A percentile compares a stretch with the other conserved stretches of the same genome.
These are phyloP conservation scores for Saxophila tyrrhenica DNA, from an alignment of 495 filamentous ascomycete genomes.

Conservation along the genomic window DNA sequence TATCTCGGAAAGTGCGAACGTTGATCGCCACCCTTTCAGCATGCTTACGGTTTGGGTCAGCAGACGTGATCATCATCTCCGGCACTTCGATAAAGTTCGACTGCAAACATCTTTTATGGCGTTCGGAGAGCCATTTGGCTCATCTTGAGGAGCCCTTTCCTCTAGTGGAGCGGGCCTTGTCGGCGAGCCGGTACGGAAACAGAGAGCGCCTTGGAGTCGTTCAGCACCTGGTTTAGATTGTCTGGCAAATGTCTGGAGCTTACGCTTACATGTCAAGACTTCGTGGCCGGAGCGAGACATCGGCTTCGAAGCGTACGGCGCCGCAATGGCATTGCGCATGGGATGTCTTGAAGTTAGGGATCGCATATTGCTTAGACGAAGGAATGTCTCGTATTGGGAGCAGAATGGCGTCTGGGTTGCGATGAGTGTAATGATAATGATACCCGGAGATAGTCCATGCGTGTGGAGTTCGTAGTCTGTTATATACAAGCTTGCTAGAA, in stretches of 20 bases:
- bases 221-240: neutral
- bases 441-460: neutral
- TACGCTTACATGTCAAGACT: neutral
- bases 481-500: too few relatives aligned
- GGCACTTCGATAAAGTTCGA: too few relatives aligned
- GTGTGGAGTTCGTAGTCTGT: neutral
- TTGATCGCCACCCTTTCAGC: neutral
- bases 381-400: neutral
- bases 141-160: neutral
- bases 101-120: neutral
- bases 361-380: neutral
- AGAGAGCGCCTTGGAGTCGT: neutral
- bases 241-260: neutral
- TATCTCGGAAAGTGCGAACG: neutral
- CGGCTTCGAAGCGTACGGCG: neutral
- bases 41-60: neutral
- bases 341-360: neutral
- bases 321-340: neutral
- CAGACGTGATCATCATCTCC: neutral
- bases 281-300: neutral
- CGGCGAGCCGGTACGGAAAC: neutral
- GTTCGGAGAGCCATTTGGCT: neutral
- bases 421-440: neutral
- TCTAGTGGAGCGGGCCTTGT: neutral
- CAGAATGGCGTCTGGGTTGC: neutral